Conservation (phyloP, 2,329 filamentous ascomycete genomes). For the Hypoxylon sp. region DNA sequence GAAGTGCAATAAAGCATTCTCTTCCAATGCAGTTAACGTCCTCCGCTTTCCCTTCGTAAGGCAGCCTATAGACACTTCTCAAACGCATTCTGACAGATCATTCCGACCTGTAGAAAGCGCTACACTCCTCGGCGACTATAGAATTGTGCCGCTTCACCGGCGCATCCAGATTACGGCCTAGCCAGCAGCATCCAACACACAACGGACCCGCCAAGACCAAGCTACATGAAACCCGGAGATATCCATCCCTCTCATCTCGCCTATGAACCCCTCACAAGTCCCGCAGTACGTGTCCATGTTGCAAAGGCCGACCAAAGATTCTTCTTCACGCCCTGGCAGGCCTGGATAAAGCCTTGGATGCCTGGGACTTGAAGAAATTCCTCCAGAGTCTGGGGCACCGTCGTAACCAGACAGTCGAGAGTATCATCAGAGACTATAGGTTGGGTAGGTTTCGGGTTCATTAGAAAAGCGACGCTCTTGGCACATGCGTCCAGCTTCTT, state of each 20-base stretch:
- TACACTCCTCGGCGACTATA: neutral
- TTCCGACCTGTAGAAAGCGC: neutral
- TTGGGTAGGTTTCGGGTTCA: conserved; percentile 9
- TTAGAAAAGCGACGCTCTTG: conserved; percentile 7
- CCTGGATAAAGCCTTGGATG: conserved; percentile 8
- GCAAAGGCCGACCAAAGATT: conserved; percentile 16
- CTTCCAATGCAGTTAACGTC: neutral
- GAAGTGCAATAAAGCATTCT: neutral
- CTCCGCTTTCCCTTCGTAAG: neutral
- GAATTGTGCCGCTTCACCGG: neutral
- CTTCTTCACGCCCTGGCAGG: conserved; percentile 7
- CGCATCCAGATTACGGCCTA: neutral
- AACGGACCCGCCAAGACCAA: neutral
- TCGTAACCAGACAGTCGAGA: conserved; percentile 10
- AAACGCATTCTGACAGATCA: neutral
- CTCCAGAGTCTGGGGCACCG: conserved; percentile 15
- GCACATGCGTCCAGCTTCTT: conserved; percentile 17
- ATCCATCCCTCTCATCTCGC: neutral
- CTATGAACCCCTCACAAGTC: neutral
- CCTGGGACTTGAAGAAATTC: conserved; percentile 12
- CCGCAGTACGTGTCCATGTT: conserved; percentile 5
- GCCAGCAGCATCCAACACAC: neutral
- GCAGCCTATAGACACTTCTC: neutral
- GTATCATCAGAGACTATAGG: conserved; percentile 20
- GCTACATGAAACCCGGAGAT: neutral